Conservation (phyloP, 352 stramenopile species). For the Globisporangium acanthophoron region DNA sequence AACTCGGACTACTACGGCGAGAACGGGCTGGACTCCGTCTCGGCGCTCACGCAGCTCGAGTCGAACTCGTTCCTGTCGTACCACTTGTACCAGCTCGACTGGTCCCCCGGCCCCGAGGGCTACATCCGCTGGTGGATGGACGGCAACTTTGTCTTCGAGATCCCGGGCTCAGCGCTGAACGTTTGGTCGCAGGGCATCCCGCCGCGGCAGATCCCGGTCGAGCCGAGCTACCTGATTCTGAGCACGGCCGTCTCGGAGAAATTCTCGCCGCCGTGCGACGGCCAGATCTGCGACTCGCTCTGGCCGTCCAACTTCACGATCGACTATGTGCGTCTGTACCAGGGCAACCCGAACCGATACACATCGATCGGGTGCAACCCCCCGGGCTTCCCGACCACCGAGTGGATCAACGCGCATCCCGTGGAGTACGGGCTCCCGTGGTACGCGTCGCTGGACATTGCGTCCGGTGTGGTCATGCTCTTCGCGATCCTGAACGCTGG, state of each 20-base stretch:
- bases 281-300: slow-evolving; percentile 91
- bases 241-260: slow-evolving; percentile 97
- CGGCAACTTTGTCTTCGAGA: slow-evolving; percentile 92
- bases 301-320: slow-evolving; percentile 92
- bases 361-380: slow-evolving; percentile 93
- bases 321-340: slow-evolving; percentile 94
- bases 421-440: slow-evolving; percentile 80
- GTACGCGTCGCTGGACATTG: slow-evolving; percentile 66
- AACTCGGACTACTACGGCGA: slow-evolving; percentile 96
- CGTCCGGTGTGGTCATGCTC: slow-evolving; percentile 31
- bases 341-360: slow-evolving; percentile 86
- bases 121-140: slow-evolving; percentile 95
- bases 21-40: slow-evolving; percentile 92
- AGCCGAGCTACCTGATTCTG: slow-evolving; percentile 97
- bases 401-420: slow-evolving; percentile 90
- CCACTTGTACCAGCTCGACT: slow-evolving; percentile 95
- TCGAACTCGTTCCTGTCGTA: slow-evolving; percentile 88
- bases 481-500: slow-evolving; percentile 61
- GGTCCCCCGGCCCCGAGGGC: slow-evolving; percentile 87
- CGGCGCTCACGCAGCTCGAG: slow-evolving; percentile 90
- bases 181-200: slow-evolving; percentile 59
- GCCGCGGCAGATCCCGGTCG: slow-evolving; percentile 88
- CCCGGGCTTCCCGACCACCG: slow-evolving; percentile 79
- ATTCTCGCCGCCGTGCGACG: slow-evolving; percentile 87
- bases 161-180: slow-evolving; percentile 85